Evolutionary conservation across 139 green algal species (phyloP).

Genomic region (Micractinium conductrix): DNA sequence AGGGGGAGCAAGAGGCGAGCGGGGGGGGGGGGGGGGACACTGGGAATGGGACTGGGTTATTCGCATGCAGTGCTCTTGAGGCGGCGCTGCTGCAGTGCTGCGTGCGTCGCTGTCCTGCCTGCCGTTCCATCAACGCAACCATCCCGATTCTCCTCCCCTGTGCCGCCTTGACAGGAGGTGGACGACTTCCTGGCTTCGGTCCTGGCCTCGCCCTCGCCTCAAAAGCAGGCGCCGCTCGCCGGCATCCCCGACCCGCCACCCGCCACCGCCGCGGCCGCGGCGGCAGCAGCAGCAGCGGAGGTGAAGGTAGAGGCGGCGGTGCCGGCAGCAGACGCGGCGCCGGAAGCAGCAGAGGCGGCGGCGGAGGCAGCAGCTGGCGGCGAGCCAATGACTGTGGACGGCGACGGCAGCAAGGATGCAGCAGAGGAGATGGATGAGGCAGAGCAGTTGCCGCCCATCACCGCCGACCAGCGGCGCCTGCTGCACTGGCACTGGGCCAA

Average conservation of each 20-base stretch:
- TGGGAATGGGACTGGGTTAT: too few relatives aligned
- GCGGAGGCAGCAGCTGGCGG: neutral
- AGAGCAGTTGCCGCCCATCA: slow-evolving; percentile 13
- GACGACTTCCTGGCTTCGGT: slow-evolving; percentile 30
- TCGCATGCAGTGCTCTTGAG: too few relatives aligned
- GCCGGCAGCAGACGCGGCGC: neutral
- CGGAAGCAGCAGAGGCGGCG: neutral
- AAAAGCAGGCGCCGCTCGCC: neutral
- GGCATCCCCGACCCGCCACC: neutral
- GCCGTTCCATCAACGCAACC: too few relatives aligned
- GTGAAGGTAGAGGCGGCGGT: neutral
- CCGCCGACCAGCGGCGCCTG: slow-evolving; percentile 50
- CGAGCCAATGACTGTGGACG: neutral
- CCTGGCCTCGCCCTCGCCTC: slow-evolving; percentile 13
- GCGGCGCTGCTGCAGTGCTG: too few relatives aligned
- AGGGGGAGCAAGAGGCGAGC: neutral
- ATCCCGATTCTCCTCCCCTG: too few relatives aligned
- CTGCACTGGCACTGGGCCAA: slow-evolving; percentile 90
- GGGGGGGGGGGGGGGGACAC: too few relatives aligned
- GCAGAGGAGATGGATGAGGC: neutral
- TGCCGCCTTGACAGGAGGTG: too few relatives aligned
- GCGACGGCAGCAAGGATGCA: slow-evolving; percentile 11
- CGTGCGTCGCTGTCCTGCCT: too few relatives aligned
- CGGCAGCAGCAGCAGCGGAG: neutral
- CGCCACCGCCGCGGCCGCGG: neutral